Percentiles rank a stretch among this genome's conserved stretches.
Conservation (phyloP, 2,329 filamentous ascomycete genomes). For the Anisogramma anomala region DNA sequence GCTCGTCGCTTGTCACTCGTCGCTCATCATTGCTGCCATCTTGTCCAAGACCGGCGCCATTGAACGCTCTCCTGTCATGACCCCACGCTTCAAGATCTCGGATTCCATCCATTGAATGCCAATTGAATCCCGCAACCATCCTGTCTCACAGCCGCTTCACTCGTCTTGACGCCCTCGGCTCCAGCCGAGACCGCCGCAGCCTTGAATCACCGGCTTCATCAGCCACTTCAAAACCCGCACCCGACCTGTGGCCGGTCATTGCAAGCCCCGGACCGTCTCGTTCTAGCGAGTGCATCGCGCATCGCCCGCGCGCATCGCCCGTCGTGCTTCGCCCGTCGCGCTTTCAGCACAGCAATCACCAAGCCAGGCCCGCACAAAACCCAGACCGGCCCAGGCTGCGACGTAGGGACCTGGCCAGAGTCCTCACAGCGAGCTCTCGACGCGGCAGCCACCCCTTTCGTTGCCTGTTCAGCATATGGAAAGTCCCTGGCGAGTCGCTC, state of each 20-base stretch:
- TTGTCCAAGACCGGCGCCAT: constrained; percentile 5
- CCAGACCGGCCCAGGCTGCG: background rate
- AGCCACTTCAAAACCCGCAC: background rate
- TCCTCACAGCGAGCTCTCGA: background rate
- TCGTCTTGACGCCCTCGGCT: constrained; percentile 4
- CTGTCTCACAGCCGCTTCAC: constrained; percentile 5
- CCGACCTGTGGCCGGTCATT: background rate
- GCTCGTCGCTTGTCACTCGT: too few relatives aligned
- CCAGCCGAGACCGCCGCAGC: constrained; percentile 1
- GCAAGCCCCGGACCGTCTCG: background rate
- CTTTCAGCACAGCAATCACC: too few relatives aligned
- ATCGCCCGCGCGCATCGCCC: background rate
- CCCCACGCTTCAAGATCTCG: background rate
- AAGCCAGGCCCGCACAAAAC: background rate
- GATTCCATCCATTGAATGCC: background rate
- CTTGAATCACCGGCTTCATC: background rate
- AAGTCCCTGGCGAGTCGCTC: background rate
- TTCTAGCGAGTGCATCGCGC: background rate
- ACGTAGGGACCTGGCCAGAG: background rate
- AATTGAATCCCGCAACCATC: constrained; percentile 2
- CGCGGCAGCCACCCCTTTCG: constrained; percentile 2
- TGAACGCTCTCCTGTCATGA: constrained; percentile 4
- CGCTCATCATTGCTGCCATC: constrained; percentile 4
- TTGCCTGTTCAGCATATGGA: constrained; percentile 6
- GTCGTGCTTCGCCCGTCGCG: too few relatives aligned